phyloP scores from a whole-genome alignment of 805 yeast genomes.

The Clavispora phyllophila region DNA sequence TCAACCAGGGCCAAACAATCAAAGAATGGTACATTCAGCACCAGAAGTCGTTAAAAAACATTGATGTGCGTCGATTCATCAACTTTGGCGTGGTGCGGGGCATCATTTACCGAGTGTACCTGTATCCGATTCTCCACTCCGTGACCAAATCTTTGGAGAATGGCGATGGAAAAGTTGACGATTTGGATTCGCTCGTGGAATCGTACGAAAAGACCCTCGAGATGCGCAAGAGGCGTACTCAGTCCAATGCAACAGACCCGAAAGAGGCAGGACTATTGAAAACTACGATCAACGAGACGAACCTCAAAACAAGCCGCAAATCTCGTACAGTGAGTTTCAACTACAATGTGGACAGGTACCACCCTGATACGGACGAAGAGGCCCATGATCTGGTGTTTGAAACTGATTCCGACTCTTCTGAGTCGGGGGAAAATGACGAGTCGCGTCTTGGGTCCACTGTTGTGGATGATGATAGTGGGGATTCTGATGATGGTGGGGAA shows the following conservation, averaged over 20 bases:
- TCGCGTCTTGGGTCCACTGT: neutral
- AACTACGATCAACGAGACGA: slow-evolving; percentile 13
- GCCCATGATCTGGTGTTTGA: slow-evolving; percentile 12
- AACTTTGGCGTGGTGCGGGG: slow-evolving; percentile 84
- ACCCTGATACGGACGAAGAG: neutral
- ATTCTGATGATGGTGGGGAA: slow-evolving; percentile 4
- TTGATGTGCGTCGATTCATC: slow-evolving; percentile 80
- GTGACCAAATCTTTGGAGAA: slow-evolving; percentile 34
- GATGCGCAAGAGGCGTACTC: slow-evolving; percentile 1
- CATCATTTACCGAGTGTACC: slow-evolving; percentile 71
- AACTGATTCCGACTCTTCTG: slow-evolving; percentile 11
- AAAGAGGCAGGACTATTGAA: slow-evolving; percentile 7
- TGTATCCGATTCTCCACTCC: slow-evolving; percentile 60
- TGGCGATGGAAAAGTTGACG: slow-evolving; percentile 8
- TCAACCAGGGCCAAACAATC: slow-evolving; percentile 72
- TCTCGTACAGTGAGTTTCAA: slow-evolving; percentile 35
- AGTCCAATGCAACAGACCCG: neutral
- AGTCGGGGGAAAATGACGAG: neutral
- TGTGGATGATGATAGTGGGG: neutral
- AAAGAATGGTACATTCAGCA: slow-evolving; percentile 80
- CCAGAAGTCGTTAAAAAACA: slow-evolving; percentile 47
- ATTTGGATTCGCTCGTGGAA: slow-evolving; percentile 8
- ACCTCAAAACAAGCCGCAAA: slow-evolving; percentile 16
- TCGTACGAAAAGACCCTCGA: slow-evolving; percentile 7
- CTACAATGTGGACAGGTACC: slow-evolving; percentile 13